Evolutionary conservation across 352 stramenopile species (phyloP).

Genomic region (Peronospora tabacina): DNA sequence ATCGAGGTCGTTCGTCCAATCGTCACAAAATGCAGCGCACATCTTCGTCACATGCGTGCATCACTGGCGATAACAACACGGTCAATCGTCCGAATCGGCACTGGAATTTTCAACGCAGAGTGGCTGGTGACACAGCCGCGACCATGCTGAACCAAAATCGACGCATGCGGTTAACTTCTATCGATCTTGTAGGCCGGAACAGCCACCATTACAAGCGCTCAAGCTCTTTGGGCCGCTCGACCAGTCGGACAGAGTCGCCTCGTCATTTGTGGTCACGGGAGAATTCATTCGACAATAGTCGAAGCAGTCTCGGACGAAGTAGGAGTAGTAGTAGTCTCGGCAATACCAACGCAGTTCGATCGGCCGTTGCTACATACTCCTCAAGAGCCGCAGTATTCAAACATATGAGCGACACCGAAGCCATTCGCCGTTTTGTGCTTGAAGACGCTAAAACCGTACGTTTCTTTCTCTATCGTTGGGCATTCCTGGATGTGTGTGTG

Average conservation of each 20-base stretch:
- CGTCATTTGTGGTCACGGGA: slow-evolving; percentile 24
- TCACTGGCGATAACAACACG: slow-evolving; percentile 20
- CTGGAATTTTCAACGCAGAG: slow-evolving; percentile 25
- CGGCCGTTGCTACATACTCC: slow-evolving; percentile 5
- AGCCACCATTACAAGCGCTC: slow-evolving; percentile 35
- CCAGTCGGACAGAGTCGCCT: slow-evolving; percentile 23
- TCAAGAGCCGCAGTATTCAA: slow-evolving; percentile 18
- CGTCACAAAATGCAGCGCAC: slow-evolving; percentile 42
- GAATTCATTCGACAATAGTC: slow-evolving; percentile 25
- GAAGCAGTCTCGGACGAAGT: slow-evolving; percentile 16
- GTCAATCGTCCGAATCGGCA: slow-evolving; percentile 5
- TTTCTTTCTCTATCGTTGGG: not conserved
- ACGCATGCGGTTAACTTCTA: slow-evolving; percentile 25
- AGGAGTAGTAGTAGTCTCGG: slow-evolving; percentile 28
- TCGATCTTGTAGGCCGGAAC: slow-evolving; percentile 36
- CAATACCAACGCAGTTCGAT: slow-evolving; percentile 14
- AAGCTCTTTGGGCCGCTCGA: slow-evolving; percentile 20
- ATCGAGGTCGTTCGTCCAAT: slow-evolving; percentile 13
- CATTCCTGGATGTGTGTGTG: not conserved
- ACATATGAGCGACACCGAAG: slow-evolving; percentile 55
- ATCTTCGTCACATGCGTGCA: slow-evolving; percentile 30
- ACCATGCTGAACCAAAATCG: slow-evolving; percentile 11
- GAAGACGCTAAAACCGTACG: slow-evolving; percentile 62
- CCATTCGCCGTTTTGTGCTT: slow-evolving; percentile 52
- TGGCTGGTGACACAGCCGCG: slow-evolving; percentile 4